Evolutionary conservation across 768 basidiomycete genomes (phyloP), one percentile per base, ranked within the genome.

Genomic region (Suillus plorans): DNA sequence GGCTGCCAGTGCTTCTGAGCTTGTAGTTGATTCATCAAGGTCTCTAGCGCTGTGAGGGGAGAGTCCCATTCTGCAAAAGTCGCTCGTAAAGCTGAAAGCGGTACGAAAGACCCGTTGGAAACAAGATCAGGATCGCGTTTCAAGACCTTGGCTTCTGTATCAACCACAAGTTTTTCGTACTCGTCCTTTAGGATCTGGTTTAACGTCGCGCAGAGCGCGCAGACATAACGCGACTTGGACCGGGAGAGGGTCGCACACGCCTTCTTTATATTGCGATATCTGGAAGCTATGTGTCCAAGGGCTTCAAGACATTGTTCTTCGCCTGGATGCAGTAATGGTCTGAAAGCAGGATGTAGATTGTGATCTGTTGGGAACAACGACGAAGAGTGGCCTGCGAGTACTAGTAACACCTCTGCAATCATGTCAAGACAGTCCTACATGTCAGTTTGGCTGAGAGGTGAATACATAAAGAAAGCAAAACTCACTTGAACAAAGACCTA

Each of bases 61-160:
- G 91, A 89, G 69, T 94, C 92, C 95, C 95, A 97, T 75, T 86
- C 86, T 8, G 91, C 85, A 74, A 97, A 95, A 20, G 84, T 86
- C 13, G 95, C 92, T 61, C 91, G 86, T 65, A 97, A 78, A 7
- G 89, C 89, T 0, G 95, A 92, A 39, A 97, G 80, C 4, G 95
- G 94, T 5, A 97, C 94, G 72, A 91, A 95, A 5, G 90, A 89
- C 10, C 88, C 87, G 63, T 84, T 84, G n/a, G 86, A 90, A 41
- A 96, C 94, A 31, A 95, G 82, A 60, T 80, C 83, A 16, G 89
- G 81, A 72, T 96, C 94, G 55, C 90, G 86, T 44, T 79, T 80
- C 44, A 97, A 82, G 31, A 97, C 82, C 71, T 87, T 92, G 25
- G 87, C 86, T 73, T 97, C 94, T 1, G 91, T 94, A 64, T 89